A percentile compares a stretch with the other conserved stretches of the same genome.
phyloP scores from a whole-genome alignment of 129 eudicot genomes.

The Daucus carota region DH1_v3.0 NC_030384.2:42844501-42845000 shows the following conservation, averaged over 20 bases:
- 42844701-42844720: not conserved
- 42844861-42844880: not conserved
- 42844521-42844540: too few species aligned
- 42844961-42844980: not conserved
- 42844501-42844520: too few species aligned
- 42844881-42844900: not conserved
- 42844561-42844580: too few species aligned
- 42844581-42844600: too few species aligned
- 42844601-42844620: too few species aligned
- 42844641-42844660: not conserved
- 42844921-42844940: not conserved
- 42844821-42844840: not conserved
- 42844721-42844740: not conserved
- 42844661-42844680: too few species aligned
- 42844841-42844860: not conserved
- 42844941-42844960: not conserved
- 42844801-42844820: not conserved
- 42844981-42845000: not conserved
- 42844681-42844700: not conserved
- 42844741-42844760: not conserved
- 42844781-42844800: not conserved
- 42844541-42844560: too few species aligned
- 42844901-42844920: not conserved
- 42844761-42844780: not conserved
- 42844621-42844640: not conserved